Evolutionary conservation across 331 rosid genomes (phyloP).

Genomic region (Phaseolus coccineus): DNA sequence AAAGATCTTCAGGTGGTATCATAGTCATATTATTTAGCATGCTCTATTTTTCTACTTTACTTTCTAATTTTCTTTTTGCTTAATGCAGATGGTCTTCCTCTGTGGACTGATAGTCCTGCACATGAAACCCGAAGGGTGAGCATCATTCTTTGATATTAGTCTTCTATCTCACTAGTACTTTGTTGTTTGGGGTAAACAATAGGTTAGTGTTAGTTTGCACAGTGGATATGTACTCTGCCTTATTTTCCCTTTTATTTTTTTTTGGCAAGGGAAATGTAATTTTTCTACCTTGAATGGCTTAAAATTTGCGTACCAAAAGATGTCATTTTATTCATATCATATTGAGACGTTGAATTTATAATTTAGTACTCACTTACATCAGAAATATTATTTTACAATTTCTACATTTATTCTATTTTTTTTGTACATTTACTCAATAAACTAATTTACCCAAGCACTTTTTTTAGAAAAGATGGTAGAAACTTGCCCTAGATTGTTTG

Average conservation of each 20-base stretch:
- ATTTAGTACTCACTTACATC: not conserved
- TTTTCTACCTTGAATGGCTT: conserved; percentile 32
- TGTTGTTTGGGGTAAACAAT: conserved; percentile 12
- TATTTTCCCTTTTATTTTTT: conserved; percentile 12
- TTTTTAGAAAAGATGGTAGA: not conserved
- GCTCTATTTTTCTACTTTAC: conserved; percentile 25
- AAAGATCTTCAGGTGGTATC: conserved; percentile 61
- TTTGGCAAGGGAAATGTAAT: conserved; percentile 1
- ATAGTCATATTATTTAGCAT: conserved; percentile 27
- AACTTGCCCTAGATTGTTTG: not conserved
- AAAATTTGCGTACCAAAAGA: not conserved
- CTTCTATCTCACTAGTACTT: conserved; percentile 26
- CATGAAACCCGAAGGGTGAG: conserved; percentile 74
- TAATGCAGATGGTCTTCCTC: conserved; percentile 55
- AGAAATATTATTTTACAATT: not conserved
- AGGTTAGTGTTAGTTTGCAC: conserved; percentile 35
- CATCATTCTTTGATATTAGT: conserved; percentile 35
- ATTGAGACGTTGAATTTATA: conserved; percentile 14
- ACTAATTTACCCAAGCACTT: conserved; percentile 7
- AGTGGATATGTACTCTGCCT: conserved; percentile 27
- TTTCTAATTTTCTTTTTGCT: conserved; percentile 34
- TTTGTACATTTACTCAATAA: not conserved
- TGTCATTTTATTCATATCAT: conserved; percentile 10
- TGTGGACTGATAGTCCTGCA: conserved; percentile 52
- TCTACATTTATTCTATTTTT: conserved; percentile 7